A percentile compares a stretch with the other conserved stretches of the same genome.
Evolutionary conservation across 164 flowering plant genomes (phyloP).

Genomic region (Aristolochia californica): DNA sequence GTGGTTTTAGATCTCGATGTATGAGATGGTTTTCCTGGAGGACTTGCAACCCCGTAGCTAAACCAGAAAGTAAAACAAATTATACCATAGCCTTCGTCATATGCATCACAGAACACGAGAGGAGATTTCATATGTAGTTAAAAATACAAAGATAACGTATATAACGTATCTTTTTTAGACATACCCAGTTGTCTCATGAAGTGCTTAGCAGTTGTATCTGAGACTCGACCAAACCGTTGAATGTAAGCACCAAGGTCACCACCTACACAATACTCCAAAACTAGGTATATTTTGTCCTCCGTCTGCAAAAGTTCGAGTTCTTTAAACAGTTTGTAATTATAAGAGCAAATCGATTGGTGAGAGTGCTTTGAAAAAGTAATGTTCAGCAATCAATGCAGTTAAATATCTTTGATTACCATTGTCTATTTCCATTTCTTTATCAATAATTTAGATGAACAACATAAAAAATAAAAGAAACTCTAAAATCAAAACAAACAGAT

Average conservation of each 20-base stretch:
- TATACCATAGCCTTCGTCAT: background rate
- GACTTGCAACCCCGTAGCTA: conserved; percentile 49
- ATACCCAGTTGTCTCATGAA: conserved; percentile 56
- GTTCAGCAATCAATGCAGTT: no score
- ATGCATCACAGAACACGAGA: background rate
- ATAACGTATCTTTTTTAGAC: background rate
- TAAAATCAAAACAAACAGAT: no score
- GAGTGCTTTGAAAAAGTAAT: no score
- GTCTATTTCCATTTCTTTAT: no score
- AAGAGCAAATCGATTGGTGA: background rate
- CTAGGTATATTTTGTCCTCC: conserved; percentile 35
- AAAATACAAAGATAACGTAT: no score
- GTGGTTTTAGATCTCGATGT: conserved; percentile 56
- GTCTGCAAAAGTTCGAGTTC: conserved; percentile 15
- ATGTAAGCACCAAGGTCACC: conserved; percentile 53
- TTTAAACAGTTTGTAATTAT: background rate
- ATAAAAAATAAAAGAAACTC: no score
- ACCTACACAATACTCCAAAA: conserved; percentile 48
- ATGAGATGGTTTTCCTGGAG: conserved; percentile 46
- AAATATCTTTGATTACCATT: no score
- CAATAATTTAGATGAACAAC: no score
- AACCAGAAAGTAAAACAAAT: conserved; percentile 1
- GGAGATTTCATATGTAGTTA: no score
- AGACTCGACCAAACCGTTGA: conserved; percentile 32
- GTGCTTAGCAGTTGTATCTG: conserved; percentile 39